These are phyloP conservation scores for Mucor racemosus DNA, from an alignment of 371 early-diverging fungal species.

Conservation along the genomic window DNA sequence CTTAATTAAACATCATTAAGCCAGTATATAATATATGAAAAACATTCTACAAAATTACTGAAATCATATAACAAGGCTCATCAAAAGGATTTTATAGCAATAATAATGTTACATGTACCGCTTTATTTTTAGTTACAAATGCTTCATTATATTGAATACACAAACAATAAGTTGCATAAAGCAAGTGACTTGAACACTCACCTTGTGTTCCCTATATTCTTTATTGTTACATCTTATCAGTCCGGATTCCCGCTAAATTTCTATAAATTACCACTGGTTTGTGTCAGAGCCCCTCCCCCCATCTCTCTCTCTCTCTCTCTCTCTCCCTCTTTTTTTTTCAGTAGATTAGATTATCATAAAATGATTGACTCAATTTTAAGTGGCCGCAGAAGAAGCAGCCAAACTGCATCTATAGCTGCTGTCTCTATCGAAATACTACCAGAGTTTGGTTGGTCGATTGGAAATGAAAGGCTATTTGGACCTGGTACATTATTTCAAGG, in stretches of 20 bases:
- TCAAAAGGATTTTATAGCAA: too few relatives aligned
- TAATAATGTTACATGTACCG: background rate
- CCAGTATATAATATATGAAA: too few relatives aligned
- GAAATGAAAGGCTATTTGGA: constrained; percentile 3
- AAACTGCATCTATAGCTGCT: background rate
- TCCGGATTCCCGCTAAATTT: background rate
- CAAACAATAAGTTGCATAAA: background rate
- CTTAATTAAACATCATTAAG: background rate
- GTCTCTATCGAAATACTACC: constrained; percentile 8
- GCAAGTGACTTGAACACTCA: background rate
- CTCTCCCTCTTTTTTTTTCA: background rate
- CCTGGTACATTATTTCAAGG: constrained; percentile 18
- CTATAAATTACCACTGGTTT: background rate
- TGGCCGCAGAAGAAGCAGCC: constrained; percentile 5
- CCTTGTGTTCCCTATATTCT: background rate
- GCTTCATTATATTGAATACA: background rate
- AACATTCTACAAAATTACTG: too few relatives aligned
- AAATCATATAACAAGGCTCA: too few relatives aligned
- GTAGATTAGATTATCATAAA: background rate
- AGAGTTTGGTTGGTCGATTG: constrained; percentile 12
- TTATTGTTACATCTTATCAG: constrained; percentile 3
- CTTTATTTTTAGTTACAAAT: background rate
- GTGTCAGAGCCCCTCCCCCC: too few relatives aligned
- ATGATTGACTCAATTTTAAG: constrained; percentile 4
- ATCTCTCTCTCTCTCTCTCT: background rate